These are phyloP conservation scores for Curvularia sp. DNA, from an alignment of 2,329 filamentous ascomycete genomes.

Conservation along the genomic window DNA sequence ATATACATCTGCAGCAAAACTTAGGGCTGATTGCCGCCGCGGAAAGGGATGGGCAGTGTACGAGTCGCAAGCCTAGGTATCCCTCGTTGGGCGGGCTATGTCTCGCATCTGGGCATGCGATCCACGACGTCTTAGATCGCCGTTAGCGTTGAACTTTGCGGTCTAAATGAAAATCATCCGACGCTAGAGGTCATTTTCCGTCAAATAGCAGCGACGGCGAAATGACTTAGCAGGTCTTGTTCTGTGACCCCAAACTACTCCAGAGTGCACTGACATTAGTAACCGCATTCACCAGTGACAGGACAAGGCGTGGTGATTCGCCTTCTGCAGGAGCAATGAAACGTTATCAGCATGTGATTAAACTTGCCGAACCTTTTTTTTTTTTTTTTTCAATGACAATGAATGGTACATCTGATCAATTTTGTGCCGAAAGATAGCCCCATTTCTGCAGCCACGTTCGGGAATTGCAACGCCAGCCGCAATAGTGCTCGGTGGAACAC, in stretches of 20 bases:
- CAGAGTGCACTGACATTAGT: background rate
- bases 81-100: background rate
- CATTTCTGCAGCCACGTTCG: background rate
- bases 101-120: slow-evolving; percentile 4
- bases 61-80: slow-evolving; percentile 4
- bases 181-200: background rate
- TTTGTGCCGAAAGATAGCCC: background rate
- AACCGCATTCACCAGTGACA: background rate
- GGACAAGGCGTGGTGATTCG: background rate
- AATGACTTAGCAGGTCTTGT: background rate
- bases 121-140: slow-evolving; percentile 6
- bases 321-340: background rate
- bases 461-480: background rate
- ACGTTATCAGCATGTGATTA: background rate
- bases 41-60: background rate
- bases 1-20: background rate
- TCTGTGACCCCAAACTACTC: background rate
- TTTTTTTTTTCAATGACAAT: background rate
- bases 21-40: background rate
- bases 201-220: background rate
- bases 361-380: background rate
- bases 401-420: too few species aligned
- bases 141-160: slow-evolving; percentile 13
- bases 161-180: slow-evolving; percentile 1
- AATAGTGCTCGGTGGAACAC: background rate